Evolutionary conservation across 169 alveolate genomes (phyloP).

Genomic region (Perkinsus chesapeaki): DNA sequence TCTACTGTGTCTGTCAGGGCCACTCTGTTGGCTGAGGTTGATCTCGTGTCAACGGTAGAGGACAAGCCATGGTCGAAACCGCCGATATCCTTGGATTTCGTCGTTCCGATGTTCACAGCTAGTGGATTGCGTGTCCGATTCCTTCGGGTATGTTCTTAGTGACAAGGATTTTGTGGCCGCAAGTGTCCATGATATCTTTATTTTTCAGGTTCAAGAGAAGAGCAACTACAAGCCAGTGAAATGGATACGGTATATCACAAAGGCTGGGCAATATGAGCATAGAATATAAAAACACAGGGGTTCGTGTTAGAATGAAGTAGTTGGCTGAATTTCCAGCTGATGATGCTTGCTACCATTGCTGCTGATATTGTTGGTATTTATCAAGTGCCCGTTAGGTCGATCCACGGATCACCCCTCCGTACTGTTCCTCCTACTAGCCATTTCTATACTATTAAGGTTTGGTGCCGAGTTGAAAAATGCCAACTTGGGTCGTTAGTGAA

Average conservation of each 20-base stretch:
- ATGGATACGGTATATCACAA: conserved; percentile 82
- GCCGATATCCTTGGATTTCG: conserved; percentile 76
- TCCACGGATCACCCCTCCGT: not conserved
- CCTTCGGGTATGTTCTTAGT: conserved; percentile 34
- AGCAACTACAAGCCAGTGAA: conserved; percentile 72
- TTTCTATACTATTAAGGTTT: not conserved
- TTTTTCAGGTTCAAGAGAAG: conserved; percentile 54
- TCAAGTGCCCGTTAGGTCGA: not conserved
- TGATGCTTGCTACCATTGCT: not conserved
- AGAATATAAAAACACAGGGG: conserved; percentile 61
- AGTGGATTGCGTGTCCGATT: conserved; percentile 79
- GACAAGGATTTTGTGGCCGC: not conserved
- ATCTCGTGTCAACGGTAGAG: conserved; percentile 18
- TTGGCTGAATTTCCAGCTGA: not conserved
- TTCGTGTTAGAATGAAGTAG: not conserved
- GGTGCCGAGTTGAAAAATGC: not conserved
- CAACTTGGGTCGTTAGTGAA: too few species aligned
- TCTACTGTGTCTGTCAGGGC: conserved; percentile 16
- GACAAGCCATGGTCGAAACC: conserved; percentile 68
- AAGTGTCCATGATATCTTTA: not conserved
- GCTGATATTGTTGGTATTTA: not conserved
- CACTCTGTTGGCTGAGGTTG: conserved; percentile 20
- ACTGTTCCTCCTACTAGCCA: not conserved
- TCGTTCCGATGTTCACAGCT: conserved; percentile 85
- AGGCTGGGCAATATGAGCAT: conserved; percentile 79